phyloP scores from a whole-genome alignment of 73 alveolate species.

The Tetrahymena elliotti region DNA sequence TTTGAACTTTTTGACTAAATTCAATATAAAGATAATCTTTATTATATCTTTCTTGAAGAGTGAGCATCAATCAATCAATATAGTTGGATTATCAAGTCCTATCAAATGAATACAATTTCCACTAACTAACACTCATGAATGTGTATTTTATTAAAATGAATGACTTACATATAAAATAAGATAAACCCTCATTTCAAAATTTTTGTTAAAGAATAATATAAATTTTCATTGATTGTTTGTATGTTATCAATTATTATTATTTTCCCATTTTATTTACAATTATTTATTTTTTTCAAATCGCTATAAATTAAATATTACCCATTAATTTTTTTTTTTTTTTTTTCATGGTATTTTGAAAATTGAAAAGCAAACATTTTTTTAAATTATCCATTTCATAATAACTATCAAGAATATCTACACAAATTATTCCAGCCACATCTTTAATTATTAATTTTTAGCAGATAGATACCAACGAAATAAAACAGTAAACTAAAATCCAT shows the following conservation, averaged over 20 bases:
- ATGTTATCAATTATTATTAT: no score
- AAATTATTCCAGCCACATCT: neutral
- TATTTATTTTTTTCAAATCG: neutral
- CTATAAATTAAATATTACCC: neutral
- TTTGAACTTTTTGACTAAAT: neutral
- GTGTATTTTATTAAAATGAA: no score
- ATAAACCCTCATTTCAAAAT: neutral
- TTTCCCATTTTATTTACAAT: neutral
- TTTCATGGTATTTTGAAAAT: neutral
- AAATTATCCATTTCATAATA: neutral
- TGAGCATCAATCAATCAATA: neutral
- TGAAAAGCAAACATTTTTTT: neutral
- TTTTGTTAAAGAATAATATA: no score
- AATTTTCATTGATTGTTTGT: no score
- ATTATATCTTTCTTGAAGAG: neutral
- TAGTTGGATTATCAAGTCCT: neutral
- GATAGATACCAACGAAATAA: neutral
- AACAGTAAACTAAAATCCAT: neutral
- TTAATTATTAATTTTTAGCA: neutral
- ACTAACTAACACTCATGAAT: neutral
- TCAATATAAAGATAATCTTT: neutral
- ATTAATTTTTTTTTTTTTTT: no score
- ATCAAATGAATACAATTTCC: neutral
- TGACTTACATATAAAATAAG: neutral
- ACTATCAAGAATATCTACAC: neutral